Conservation (phyloP, 2,329 filamentous ascomycete genomes). For the Trichothecium roseum region DNA sequence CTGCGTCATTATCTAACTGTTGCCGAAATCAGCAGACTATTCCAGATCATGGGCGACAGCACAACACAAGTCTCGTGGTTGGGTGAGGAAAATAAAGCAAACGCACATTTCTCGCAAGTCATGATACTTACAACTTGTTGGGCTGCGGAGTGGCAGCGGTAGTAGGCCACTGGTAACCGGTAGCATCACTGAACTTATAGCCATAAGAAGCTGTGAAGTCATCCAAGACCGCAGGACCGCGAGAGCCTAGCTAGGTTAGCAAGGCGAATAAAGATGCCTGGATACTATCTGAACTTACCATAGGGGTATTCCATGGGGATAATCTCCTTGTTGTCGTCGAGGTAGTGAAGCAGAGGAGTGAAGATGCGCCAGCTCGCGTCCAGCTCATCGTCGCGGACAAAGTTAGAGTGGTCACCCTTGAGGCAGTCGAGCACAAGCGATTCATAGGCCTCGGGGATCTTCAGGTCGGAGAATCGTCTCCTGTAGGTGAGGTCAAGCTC, state of each 20-base stretch:
- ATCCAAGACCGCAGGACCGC: slow-evolving; percentile 89
- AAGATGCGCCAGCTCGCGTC: slow-evolving; percentile 99
- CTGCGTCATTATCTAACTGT: too few species aligned
- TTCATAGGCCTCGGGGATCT: slow-evolving; percentile 99
- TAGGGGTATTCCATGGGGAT: slow-evolving; percentile 99
- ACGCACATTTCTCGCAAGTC: slow-evolving; percentile 1
- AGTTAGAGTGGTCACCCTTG: slow-evolving; percentile 99
- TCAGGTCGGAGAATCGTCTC: slow-evolving; percentile 95
- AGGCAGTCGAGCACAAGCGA: slow-evolving; percentile 93
- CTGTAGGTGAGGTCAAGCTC: slow-evolving; percentile 98
- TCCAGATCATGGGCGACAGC: too few species aligned
- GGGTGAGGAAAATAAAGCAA: background rate
- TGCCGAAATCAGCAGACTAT: too few species aligned
- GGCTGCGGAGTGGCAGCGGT: slow-evolving; percentile 50
- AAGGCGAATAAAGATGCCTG: background rate
- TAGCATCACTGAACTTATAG: slow-evolving; percentile 97
- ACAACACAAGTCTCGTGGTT: too few species aligned
- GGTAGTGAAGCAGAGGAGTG: slow-evolving; percentile 91
- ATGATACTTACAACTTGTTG: slow-evolving; percentile 66
- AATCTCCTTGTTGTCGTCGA: slow-evolving; percentile 99
- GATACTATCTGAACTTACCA: slow-evolving; percentile 51
- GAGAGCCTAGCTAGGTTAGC: slow-evolving; percentile 59
- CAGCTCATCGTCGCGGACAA: slow-evolving; percentile 91
- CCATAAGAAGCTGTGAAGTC: slow-evolving; percentile 98
- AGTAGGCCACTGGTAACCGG: slow-evolving; percentile 90